These are phyloP conservation scores for Rhizopus delemar DNA, from an alignment of 371 early-diverging fungal genomes.

Conservation along the genomic window DNA sequence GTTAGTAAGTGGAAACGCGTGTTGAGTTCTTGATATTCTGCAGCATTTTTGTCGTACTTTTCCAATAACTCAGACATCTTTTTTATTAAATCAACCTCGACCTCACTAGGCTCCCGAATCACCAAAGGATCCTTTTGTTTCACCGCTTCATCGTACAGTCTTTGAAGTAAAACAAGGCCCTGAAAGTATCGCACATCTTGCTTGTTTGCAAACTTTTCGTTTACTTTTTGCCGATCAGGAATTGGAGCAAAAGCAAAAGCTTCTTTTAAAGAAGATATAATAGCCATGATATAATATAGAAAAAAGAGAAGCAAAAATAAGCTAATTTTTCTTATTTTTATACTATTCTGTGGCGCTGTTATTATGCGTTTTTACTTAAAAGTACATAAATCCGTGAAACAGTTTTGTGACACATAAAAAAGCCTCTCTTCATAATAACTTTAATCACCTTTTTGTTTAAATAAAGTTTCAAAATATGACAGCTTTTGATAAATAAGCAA, in stretches of 20 bases:
- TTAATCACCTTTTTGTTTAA: too few relatives aligned
- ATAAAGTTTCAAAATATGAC: too few relatives aligned
- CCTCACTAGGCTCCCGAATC: constrained; percentile 21
- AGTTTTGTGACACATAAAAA: too few relatives aligned
- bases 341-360: too few relatives aligned
- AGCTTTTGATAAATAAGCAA: too few relatives aligned
- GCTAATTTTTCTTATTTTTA: neutral
- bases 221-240: constrained; percentile 11
- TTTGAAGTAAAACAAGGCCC: constrained; percentile 41
- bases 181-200: constrained; percentile 41
- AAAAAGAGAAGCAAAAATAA: neutral
- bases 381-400: too few relatives aligned
- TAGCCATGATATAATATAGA: constrained; percentile 9
- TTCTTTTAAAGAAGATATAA: constrained; percentile 20
- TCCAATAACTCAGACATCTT: constrained; percentile 19
- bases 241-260: constrained; percentile 22
- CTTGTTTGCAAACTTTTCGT: neutral
- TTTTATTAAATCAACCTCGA: constrained; percentile 25
- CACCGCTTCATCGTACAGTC: constrained; percentile 21
- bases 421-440: too few relatives aligned
- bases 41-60: neutral
- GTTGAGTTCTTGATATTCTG: constrained; percentile 15
- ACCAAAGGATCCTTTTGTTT: constrained; percentile 12
- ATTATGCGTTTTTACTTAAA: too few relatives aligned
- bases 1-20: constrained; percentile 40